phyloP scores from a whole-genome alignment of 1,284 basidiomycete genomes.

The Salmacisia buchloeana region DNA sequence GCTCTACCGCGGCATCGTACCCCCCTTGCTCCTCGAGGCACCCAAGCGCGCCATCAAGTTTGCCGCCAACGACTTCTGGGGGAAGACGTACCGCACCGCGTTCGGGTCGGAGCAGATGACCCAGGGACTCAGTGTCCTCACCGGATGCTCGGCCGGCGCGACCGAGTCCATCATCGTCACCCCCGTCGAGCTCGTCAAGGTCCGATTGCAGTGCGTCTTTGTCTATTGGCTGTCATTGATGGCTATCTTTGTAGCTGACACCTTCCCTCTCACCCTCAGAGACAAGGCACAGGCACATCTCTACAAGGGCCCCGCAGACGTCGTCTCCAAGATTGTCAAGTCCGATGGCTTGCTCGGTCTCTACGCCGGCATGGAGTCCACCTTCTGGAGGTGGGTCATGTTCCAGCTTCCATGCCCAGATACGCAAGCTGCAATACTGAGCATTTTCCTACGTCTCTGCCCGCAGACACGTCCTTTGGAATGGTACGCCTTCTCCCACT shows the following conservation, averaged over 20 bases:
- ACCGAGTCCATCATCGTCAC: constrained; percentile 86
- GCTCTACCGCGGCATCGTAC: constrained; percentile 87
- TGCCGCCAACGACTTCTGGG: constrained; percentile 69
- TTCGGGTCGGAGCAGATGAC: constrained; percentile 78
- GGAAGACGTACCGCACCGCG: constrained; percentile 46
- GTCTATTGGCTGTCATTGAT: background rate
- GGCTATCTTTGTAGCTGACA: background rate
- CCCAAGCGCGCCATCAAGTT: constrained; percentile 97
- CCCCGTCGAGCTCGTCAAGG: constrained; percentile 95
- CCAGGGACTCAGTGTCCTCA: constrained; percentile 75
- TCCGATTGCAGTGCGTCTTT: constrained; percentile 75
- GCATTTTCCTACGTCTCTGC: background rate
- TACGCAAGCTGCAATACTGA: background rate
- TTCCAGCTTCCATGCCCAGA: background rate
- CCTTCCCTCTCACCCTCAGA: background rate
- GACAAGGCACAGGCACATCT: constrained; percentile 28
- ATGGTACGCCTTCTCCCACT: constrained; percentile 80
- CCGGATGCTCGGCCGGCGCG: constrained; percentile 88
- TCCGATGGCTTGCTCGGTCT: constrained; percentile 76
- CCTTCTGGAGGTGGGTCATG: constrained; percentile 25
- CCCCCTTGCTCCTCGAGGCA: constrained; percentile 89
- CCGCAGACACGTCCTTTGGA: constrained; percentile 51
- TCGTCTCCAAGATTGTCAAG: constrained; percentile 68
- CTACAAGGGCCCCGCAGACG: constrained; percentile 77
- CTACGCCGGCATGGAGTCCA: constrained; percentile 56